Evolutionary conservation across 805 yeast genomes (phyloP).

Genomic region (Saccharomycopsis fibuligera): DNA sequence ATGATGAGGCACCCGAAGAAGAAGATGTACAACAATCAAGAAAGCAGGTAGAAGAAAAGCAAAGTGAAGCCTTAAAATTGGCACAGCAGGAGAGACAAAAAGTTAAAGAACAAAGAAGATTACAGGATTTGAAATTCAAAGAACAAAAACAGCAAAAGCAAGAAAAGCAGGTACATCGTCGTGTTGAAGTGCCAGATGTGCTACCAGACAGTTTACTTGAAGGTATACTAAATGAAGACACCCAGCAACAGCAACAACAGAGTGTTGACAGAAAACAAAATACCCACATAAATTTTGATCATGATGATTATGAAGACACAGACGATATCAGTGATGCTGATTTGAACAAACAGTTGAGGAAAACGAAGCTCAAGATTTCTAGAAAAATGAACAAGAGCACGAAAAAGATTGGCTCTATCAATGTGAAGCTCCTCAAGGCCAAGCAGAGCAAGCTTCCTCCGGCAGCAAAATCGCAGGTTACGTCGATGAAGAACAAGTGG

Average conservation of each 20-base stretch:
- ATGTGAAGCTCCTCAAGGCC: constrained; percentile 12
- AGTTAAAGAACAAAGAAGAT: constrained; percentile 7
- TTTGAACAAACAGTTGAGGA: constrained; percentile 1
- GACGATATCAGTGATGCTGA: neutral
- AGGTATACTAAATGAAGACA: neutral
- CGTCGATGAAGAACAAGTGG: constrained; percentile 15
- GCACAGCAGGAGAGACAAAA: neutral
- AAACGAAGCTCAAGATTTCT: constrained; percentile 5
- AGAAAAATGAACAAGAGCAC: constrained; percentile 2
- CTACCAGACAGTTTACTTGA: constrained; percentile 11
- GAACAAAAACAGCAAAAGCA: constrained; percentile 13
- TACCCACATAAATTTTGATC: constrained; percentile 1
- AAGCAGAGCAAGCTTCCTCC: constrained; percentile 2
- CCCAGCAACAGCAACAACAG: neutral
- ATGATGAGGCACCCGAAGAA: constrained; percentile 20
- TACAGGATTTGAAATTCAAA: constrained; percentile 7
- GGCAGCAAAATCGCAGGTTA: constrained; percentile 2
- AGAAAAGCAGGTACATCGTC: neutral
- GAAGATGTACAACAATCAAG: neutral
- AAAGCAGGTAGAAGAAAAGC: neutral
- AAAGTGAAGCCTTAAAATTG: neutral
- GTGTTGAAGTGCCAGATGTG: constrained; percentile 11
- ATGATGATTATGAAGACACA: constrained; percentile 6
- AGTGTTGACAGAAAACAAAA: neutral
- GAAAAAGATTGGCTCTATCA: constrained; percentile 10